These are phyloP conservation scores for Spencermartinsiella ligniputridi DNA, from an alignment of 1,139 yeast species.

Conservation along the genomic window DNA sequence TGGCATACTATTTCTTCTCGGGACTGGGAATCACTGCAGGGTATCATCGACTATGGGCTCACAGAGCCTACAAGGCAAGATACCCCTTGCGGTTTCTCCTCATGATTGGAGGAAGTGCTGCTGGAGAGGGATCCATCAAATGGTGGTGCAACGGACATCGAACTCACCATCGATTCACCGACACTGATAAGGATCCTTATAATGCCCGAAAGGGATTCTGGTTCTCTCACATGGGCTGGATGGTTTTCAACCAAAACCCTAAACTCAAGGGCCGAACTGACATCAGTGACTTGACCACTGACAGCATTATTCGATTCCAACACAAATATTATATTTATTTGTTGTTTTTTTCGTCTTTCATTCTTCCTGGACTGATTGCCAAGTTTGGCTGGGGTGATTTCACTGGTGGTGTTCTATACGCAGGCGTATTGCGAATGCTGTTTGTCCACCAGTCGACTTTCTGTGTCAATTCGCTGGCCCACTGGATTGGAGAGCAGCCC, in stretches of 20 bases:
- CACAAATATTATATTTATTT: constrained; percentile 81
- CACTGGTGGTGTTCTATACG: constrained; percentile 89
- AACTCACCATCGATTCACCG: constrained; percentile 96
- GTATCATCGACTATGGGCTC: constrained; percentile 84
- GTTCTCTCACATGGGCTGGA: constrained; percentile 98
- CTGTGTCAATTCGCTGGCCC: constrained; percentile 97
- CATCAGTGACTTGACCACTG: constrained; percentile 83
- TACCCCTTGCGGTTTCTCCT: constrained; percentile 65
- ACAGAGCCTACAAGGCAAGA: constrained; percentile 77
- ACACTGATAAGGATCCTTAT: constrained; percentile 94
- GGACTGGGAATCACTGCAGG: constrained; percentile 97
- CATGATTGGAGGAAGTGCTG: constrained; percentile 89
- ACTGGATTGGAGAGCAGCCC: constrained; percentile 97
- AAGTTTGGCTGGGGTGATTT: constrained; percentile 85
- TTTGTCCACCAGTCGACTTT: constrained; percentile 95
- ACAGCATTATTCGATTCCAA: constrained; percentile 87
- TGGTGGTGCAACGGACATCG: constrained; percentile 99
- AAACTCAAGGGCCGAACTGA: constrained; percentile 94
- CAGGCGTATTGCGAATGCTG: constrained; percentile 78
- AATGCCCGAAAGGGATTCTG: constrained; percentile 95
- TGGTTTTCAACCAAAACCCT: constrained; percentile 91
- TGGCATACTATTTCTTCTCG: constrained; percentile 60
- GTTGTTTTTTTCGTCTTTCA: constrained; percentile 62
- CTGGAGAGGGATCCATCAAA: constrained; percentile 94
- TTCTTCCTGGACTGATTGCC: constrained; percentile 72